Base-by-base conservation (phyloP, 2,329 filamentous ascomycete species). In the Nothomitra cinnamomea region DNA sequence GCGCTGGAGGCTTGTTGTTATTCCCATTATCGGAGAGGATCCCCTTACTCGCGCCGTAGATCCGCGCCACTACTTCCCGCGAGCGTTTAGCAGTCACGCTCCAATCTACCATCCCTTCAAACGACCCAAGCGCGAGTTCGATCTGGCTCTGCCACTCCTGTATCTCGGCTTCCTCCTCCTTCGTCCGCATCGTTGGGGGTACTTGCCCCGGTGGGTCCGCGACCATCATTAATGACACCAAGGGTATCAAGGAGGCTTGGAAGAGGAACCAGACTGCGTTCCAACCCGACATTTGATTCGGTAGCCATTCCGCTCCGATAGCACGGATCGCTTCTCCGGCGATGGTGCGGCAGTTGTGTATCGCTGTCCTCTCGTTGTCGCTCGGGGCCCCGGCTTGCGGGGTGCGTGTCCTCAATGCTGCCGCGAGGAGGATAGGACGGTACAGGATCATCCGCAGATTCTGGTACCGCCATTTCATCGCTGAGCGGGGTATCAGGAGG, bases 381-480 rank as follows among this genome's bases (percentile, higher is more conserved):
- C 5, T 32, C 28, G 10, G 10, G 5, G 28, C 28, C 28, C 28
- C 28, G 5, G 28, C 4, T 10, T 60, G 57, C 76, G 66, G 60
- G 73, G 68, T 50, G 74, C 65, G 55, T 72, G 72, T 62, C 75
- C 52, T 62, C 75, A 62, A 79, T 72, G 61, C 84, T 69, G 66
- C 78, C 3, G 65, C 82, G 4, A 89, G 73, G 1, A 90, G 72
- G 0, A 83, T 79, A 0, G 85, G 84, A 2, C 85, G 75, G 64
- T 88, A 82, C 21, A 89, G 76, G 1, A 89, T 74, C 67, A 88
- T 83, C 48, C 84, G 80, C 48, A 87, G 74, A 60, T 87, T 87
- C 62, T 85, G 80, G 63, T 85, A 89, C 13, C 85, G 77, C 85
- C 85, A 89, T 64, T 85, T 84, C 81, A 88, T 87, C 60, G 88